Percentiles rank a stretch among this genome's conserved stretches.
Conservation (phyloP, 139 green algal genomes). For the Micractinium conductrix region DNA sequence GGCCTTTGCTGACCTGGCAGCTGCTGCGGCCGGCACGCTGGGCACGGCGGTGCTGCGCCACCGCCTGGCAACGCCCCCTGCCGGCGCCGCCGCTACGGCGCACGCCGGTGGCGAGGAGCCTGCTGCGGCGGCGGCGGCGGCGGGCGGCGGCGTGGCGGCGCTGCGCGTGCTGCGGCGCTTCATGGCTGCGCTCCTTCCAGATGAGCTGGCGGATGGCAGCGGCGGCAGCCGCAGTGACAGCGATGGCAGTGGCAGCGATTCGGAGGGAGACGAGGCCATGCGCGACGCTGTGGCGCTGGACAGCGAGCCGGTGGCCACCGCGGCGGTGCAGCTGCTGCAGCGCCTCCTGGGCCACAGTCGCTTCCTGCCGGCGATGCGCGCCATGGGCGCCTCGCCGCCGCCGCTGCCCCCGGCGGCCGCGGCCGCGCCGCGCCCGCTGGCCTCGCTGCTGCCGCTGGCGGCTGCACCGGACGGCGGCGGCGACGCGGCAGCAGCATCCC, state of each 20-base stretch:
- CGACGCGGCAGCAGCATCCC: background rate
- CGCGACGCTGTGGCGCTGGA: background rate
- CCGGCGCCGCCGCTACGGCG: too few species aligned
- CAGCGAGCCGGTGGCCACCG: slow-evolving; percentile 4
- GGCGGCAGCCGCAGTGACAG: background rate
- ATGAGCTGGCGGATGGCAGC: slow-evolving; percentile 22
- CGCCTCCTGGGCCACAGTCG: slow-evolving; percentile 44
- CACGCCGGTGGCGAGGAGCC: background rate
- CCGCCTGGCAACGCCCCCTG: slow-evolving; percentile 12
- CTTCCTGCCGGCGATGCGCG: slow-evolving; percentile 49
- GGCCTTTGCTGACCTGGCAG: slow-evolving; percentile 31
- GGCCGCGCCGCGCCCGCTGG: slow-evolving; percentile 33
- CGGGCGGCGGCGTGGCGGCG: background rate
- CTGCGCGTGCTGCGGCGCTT: slow-evolving; percentile 57
- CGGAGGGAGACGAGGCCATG: background rate
- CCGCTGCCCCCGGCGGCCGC: slow-evolving; percentile 41
- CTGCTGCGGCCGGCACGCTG: slow-evolving; percentile 34
- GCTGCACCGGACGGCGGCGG: background rate
- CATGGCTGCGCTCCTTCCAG: slow-evolving; percentile 62
- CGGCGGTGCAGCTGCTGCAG: slow-evolving; percentile 45
- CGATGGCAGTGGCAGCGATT: slow-evolving; percentile 13
- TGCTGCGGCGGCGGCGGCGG: background rate
- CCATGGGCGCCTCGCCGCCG: slow-evolving; percentile 23
- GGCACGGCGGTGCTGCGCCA: slow-evolving; percentile 46
- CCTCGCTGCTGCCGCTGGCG: slow-evolving; percentile 52